Conservation (phyloP, 345 rosid species). For the Eucalyptus victrix region DNA sequence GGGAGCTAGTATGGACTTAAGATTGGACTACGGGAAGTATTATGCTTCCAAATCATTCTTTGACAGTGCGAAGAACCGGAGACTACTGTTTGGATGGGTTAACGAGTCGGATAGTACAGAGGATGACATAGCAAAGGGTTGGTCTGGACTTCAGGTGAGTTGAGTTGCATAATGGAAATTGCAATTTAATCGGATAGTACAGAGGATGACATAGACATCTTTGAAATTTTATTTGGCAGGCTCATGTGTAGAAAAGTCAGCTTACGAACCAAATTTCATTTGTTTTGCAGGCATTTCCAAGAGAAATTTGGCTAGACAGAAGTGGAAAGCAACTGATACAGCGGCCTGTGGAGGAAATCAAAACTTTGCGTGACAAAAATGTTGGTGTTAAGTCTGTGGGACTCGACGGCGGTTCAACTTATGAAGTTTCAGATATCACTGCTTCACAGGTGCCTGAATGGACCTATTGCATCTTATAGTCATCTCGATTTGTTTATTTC, state of each 20-base stretch:
- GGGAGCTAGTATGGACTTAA: slow-evolving; percentile 26
- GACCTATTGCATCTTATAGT: background rate
- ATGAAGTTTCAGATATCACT: slow-evolving; percentile 39
- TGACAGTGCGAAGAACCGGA: slow-evolving; percentile 36
- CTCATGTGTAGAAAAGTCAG: background rate
- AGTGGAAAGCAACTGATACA: slow-evolving; percentile 48
- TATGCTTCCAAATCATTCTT: slow-evolving; percentile 64
- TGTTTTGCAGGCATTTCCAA: slow-evolving; percentile 38
- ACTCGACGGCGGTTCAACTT: slow-evolving; percentile 8
- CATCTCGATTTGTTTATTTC: background rate
- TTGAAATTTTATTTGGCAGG: background rate
- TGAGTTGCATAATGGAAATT: background rate
- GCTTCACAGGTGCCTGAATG: slow-evolving; percentile 25
- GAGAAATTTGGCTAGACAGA: slow-evolving; percentile 39
- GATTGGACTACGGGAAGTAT: slow-evolving; percentile 54
- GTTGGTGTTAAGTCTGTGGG: slow-evolving; percentile 3
- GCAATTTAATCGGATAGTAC: background rate
- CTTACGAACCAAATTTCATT: background rate
- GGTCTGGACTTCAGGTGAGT: slow-evolving; percentile 60
- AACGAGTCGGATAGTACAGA: slow-evolving; percentile 40
- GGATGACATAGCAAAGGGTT: slow-evolving; percentile 47
- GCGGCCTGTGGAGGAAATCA: slow-evolving; percentile 60
- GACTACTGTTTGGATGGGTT: slow-evolving; percentile 57
- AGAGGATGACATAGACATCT: background rate
- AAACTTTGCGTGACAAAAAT: slow-evolving; percentile 12